These are phyloP conservation scores for Brettanomyces custersianus DNA, from an alignment of 805 yeast genomes.

Conservation along the genomic window DNA sequence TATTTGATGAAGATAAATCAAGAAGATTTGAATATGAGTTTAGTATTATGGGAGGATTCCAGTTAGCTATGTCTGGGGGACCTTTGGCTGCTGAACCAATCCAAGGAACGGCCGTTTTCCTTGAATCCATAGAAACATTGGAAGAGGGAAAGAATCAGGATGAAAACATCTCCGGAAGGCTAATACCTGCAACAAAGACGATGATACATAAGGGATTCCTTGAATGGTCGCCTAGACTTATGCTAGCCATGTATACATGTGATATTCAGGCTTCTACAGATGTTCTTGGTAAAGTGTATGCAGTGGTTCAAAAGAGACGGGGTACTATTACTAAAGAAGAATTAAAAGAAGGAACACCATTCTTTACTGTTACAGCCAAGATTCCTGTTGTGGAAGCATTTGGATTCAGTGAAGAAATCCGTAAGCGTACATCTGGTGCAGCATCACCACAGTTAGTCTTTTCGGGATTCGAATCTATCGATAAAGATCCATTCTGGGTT, in stretches of 20 bases:
- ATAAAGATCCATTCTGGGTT: slow-evolving; percentile 97
- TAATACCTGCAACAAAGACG: slow-evolving; percentile 66
- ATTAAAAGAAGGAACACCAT: slow-evolving; percentile 97
- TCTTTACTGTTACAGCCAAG: slow-evolving; percentile 76
- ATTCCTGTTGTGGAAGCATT: slow-evolving; percentile 94
- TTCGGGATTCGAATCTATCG: slow-evolving; percentile 78
- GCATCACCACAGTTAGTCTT: slow-evolving; percentile 94
- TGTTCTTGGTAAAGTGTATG: slow-evolving; percentile 90
- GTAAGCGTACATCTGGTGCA: slow-evolving; percentile 91
- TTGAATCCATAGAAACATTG: slow-evolving; percentile 28
- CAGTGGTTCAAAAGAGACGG: slow-evolving; percentile 81
- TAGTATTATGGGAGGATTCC: slow-evolving; percentile 74
- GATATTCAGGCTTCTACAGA: slow-evolving; percentile 94
- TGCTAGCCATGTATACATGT: slow-evolving; percentile 89
- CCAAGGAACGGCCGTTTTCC: slow-evolving; percentile 63
- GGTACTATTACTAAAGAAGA: slow-evolving; percentile 87
- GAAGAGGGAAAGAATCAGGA: slow-evolving; percentile 15
- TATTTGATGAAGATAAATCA: slow-evolving; percentile 14
- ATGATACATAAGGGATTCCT: slow-evolving; percentile 61
- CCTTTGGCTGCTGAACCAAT: slow-evolving; percentile 84
- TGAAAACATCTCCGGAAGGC: slow-evolving; percentile 54
- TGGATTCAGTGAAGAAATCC: slow-evolving; percentile 91
- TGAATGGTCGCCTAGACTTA: slow-evolving; percentile 80
- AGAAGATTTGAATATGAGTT: slow-evolving; percentile 39
- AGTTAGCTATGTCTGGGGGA: slow-evolving; percentile 72